Evolutionary conservation across 2,329 filamentous ascomycete genomes (phyloP).

Genomic region (Zymoseptoria brevis): DNA sequence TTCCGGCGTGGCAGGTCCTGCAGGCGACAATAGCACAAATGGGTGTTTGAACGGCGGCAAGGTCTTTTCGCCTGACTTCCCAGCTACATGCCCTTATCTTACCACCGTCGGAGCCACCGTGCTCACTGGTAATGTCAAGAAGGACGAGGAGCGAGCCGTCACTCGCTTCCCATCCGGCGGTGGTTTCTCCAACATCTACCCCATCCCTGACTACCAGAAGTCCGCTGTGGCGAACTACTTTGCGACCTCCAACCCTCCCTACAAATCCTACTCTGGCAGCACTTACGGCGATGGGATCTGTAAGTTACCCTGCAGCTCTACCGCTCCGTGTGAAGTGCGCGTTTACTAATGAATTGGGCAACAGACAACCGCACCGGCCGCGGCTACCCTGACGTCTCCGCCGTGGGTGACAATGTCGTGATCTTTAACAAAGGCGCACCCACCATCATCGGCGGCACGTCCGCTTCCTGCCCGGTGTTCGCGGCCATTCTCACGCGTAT

Average conservation of each 20-base stretch:
- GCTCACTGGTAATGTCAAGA: slow-evolving; percentile 27
- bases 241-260: slow-evolving; percentile 17
- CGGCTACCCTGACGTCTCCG: slow-evolving; percentile 38
- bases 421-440: slow-evolving; percentile 15
- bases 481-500: slow-evolving; percentile 22
- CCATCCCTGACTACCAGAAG: slow-evolving; percentile 30
- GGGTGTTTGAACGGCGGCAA: slow-evolving; percentile 32
- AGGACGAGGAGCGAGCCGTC: slow-evolving; percentile 33
- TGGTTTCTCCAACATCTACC: slow-evolving; percentile 33
- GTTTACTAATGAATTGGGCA: neutral
- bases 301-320: neutral
- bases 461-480: slow-evolving; percentile 21
- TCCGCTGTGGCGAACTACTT: slow-evolving; percentile 33
- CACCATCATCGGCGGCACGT: slow-evolving; percentile 23
- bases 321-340: neutral
- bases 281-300: slow-evolving; percentile 43
- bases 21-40: slow-evolving; percentile 26
- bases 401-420: slow-evolving; percentile 24
- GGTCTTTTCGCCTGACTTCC: slow-evolving; percentile 38
- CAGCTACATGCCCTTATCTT: slow-evolving; percentile 28
- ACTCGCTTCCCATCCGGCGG: slow-evolving; percentile 38
- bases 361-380: slow-evolving; percentile 18
- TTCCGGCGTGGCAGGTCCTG: slow-evolving; percentile 31
- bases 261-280: slow-evolving; percentile 35
- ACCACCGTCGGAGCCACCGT: slow-evolving; percentile 38